phyloP scores from a whole-genome alignment of 805 yeast species.

The Candida hungchunana region DNA sequence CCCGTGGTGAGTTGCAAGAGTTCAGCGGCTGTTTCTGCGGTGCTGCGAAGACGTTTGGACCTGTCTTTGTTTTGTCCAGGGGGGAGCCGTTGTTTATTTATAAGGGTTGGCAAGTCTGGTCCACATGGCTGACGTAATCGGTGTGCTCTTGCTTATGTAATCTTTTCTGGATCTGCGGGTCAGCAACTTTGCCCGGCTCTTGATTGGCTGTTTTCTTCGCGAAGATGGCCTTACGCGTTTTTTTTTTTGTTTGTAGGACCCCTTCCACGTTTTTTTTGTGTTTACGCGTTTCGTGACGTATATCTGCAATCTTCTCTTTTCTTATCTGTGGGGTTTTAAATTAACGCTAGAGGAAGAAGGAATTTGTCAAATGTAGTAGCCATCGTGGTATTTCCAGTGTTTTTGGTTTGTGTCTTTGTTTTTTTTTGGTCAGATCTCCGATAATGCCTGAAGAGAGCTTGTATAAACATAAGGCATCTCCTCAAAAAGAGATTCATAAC shows the following conservation, averaged over 20 bases:
- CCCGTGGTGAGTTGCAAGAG: neutral
- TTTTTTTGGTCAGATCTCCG: too few species aligned
- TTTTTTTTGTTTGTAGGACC: neutral
- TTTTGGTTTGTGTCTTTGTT: too few species aligned
- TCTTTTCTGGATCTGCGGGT: neutral
- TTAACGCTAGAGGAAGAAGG: too few species aligned
- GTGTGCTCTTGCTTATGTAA: slow-evolving; percentile 1
- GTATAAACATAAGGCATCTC: too few species aligned
- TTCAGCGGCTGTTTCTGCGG: neutral
- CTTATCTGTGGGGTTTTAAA: too few species aligned
- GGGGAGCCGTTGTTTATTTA: slow-evolving; percentile 5
- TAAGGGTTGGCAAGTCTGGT: neutral
- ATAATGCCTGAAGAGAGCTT: too few species aligned
- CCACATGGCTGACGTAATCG: slow-evolving; percentile 2
- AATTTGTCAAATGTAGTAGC: too few species aligned
- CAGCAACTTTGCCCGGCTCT: slow-evolving; percentile 3
- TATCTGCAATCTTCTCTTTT: too few species aligned
- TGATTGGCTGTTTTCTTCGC: slow-evolving; percentile 10
- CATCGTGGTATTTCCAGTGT: too few species aligned
- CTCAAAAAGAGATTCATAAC: too few species aligned
- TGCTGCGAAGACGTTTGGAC: neutral
- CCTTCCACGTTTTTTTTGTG: too few species aligned
- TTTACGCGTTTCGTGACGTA: neutral
- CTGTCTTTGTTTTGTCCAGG: neutral
- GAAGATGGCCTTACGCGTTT: neutral